phyloP scores from a whole-genome alignment of 257 asterid genomes.

The Verbascum thapsus region DNA sequence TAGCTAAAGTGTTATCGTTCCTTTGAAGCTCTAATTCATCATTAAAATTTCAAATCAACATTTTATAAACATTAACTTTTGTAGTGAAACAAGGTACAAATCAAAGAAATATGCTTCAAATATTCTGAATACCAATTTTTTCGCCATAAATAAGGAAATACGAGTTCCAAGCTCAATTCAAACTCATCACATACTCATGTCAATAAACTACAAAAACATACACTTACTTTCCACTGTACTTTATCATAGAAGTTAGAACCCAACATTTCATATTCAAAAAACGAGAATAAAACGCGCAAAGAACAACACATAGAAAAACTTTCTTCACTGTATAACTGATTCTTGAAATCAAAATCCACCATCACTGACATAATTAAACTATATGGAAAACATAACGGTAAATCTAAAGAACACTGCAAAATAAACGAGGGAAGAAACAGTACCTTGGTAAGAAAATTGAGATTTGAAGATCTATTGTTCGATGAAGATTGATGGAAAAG shows the following conservation, averaged over 20 bases:
- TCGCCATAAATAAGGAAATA: not conserved
- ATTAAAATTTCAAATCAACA: too few species aligned
- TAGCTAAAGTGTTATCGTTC: slow-evolving; percentile 1
- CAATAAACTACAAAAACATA: not conserved
- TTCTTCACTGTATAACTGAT: not conserved
- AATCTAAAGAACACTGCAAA: not conserved
- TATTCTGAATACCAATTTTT: not conserved
- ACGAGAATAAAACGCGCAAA: not conserved
- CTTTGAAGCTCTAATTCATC: not conserved
- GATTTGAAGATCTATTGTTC: not conserved
- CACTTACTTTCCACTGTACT: not conserved
- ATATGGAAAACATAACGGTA: not conserved
- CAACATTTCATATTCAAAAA: not conserved
- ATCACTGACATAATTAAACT: not conserved
- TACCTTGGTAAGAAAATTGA: slow-evolving; percentile 31
- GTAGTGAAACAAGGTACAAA: not conserved
- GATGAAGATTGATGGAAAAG: slow-evolving; percentile 26
- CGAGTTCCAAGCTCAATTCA: not conserved
- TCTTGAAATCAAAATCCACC: not conserved
- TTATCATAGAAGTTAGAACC: not conserved
- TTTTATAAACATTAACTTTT: too few species aligned
- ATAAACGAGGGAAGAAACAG: not conserved
- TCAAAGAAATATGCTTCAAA: not conserved
- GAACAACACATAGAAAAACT: not conserved
- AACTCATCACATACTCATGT: not conserved